phyloP scores from a whole-genome alignment of 192 early-diverging fungal species.

The Rhizophagus prolifer region DNA sequence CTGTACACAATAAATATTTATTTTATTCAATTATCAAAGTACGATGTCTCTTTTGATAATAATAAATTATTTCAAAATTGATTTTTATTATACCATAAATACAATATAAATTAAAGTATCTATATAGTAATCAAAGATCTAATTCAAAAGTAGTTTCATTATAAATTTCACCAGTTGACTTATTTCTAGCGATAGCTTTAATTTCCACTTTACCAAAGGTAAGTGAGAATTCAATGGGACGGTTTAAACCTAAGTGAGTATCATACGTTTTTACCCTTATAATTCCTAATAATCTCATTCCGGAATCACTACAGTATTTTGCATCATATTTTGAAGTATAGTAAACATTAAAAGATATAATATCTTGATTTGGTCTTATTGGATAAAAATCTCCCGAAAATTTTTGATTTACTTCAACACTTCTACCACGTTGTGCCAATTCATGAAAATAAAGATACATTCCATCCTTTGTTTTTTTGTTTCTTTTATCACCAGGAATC shows the following conservation, averaged over 20 bases:
- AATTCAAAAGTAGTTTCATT: background rate
- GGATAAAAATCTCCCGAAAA: background rate
- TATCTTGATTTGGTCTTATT: background rate
- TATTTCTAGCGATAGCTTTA: slow-evolving; percentile 27
- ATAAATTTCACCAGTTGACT: slow-evolving; percentile 1
- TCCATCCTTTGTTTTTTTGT: background rate
- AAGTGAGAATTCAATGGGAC: slow-evolving; percentile 15
- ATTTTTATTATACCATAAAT: too few relatives aligned
- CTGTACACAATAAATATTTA: too few relatives aligned
- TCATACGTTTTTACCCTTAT: background rate
- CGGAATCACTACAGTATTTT: slow-evolving; percentile 9
- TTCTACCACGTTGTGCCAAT: slow-evolving; percentile 10
- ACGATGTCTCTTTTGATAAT: too few relatives aligned
- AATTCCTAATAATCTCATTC: slow-evolving; percentile 12
- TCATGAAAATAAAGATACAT: slow-evolving; percentile 1
- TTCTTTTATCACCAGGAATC: background rate
- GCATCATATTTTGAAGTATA: background rate
- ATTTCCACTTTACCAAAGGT: slow-evolving; percentile 26
- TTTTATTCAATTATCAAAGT: too few relatives aligned
- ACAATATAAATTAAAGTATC: too few relatives aligned
- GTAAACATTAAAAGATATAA: slow-evolving; percentile 12
- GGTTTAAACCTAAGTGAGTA: slow-evolving; percentile 3
- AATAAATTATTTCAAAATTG: too few relatives aligned
- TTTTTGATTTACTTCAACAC: slow-evolving; percentile 4
- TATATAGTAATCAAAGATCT: background rate